Evolutionary conservation across 2,329 filamentous ascomycete species (phyloP), one percentile per base, ranked within the genome.

Genomic region (Arthrobotrys sinensis): DNA sequence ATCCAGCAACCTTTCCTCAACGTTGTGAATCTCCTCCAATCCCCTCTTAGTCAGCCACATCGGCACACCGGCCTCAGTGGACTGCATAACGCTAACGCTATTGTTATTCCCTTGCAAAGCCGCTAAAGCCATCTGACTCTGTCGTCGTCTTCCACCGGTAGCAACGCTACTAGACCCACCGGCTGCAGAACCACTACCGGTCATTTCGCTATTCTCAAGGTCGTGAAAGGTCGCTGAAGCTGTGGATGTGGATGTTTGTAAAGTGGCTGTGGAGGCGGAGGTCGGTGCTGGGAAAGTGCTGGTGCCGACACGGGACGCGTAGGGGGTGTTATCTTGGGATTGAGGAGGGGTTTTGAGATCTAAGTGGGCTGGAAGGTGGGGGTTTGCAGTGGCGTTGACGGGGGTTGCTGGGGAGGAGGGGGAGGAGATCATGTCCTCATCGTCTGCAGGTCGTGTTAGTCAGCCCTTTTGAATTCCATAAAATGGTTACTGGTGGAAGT

Each of bases 381-480:
- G 73, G 66, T 67, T 72, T 34, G 67, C 43, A 36, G 62, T 65
- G 36, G 75, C 8, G 75, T 66, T 68, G 62, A 72, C 53, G 66
- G 73, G 75, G 10, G 75, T 78, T 14, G 75, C 65, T 24, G 75
- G 75, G 8, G 75, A 78, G 67, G 75, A 77, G 32, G 73, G 67
- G 40, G 75, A 78, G 67, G 75, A 78, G 36, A 69, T 72, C 75
- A 78, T 78, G 28, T 78, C 75, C 67, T 78, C 75, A 45, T 78
- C 75, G 52, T 78, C 75, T 78, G 43, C 3, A 16, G 7, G 11
- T 38, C 7, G 36, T 4, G 16, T 48, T 48, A n/a, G n/a, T 38
- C 21, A 14, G n/a, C 14, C 8, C 34, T 11, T 66, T 48, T 68
- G n/a, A n/a, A n/a, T n/a, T n/a, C n/a, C 55, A 24, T 34, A 24